Base-by-base conservation (phyloP, 306 rosid species). In the Nissolia schottii region DNA sequence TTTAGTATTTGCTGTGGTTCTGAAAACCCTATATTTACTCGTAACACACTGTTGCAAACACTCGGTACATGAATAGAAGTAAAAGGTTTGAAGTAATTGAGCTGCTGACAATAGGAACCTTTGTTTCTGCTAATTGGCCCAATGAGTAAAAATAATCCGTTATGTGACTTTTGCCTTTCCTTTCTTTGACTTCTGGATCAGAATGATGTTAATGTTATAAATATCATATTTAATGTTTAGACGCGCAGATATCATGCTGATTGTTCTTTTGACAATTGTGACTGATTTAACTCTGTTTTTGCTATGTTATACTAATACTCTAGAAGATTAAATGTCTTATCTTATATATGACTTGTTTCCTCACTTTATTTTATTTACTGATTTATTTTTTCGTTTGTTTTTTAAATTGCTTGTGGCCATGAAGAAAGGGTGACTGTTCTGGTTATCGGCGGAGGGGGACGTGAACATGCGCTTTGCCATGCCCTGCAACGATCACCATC, bases 401-500 rank as follows among this genome's bases (percentile, higher is more conserved):
- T 10, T 1, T 4, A 54, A 45, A 38, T 73, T 62, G 6, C 41
- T 74, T 3, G 45, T 81, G 71, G 19, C 69, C 43, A 12, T 62
- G 91, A 65, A 66, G 88, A 84, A 56, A 75, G 58, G 73, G 82
- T 89, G 80, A 67, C 54, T 67, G 91, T 86, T 49, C 77, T 91
- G 83, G 97, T 94, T 53, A 86, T 94, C 79, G 97, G 99, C 34
- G 99, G 97, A 79, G 99, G 99, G 12, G 96, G 99, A 12, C 89
- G 96, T 54, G 99, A 94, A 32, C 96, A 91, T n/a, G 97, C 97
- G 11, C 97, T 94, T 41, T 91, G 99, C 83, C 83, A 89, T 83
- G 99, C 97, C 13, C 72, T 91, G 89, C 90, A 82, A 79, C 90
- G 94, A 15, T 91, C 99, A 31, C 89, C 93, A 24, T 80, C 91